Conservation (phyloP, 768 basidiomycete species). For the Cytidiella melzeri region DNA sequence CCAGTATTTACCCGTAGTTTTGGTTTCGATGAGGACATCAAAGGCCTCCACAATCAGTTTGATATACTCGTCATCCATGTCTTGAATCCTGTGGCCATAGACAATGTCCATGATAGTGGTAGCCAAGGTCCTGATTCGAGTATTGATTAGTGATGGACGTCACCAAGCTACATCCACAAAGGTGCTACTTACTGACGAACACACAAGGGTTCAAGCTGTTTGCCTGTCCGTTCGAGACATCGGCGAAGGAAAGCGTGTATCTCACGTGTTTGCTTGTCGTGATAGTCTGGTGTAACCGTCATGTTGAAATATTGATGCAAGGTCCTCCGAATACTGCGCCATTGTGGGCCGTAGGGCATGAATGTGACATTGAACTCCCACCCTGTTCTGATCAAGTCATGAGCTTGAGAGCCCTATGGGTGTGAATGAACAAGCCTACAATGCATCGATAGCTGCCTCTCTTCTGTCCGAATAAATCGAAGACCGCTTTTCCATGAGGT, state of each 20-base stretch:
- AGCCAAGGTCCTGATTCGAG: constrained; percentile 1
- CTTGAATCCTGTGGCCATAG: constrained; percentile 2
- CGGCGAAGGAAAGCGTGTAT: neutral
- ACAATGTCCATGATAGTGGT: constrained; percentile 4
- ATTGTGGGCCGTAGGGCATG: neutral
- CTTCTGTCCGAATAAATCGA: constrained; percentile 33
- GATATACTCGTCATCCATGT: constrained; percentile 5
- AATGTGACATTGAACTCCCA: neutral
- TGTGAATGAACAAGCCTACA: neutral
- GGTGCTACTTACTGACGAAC: neutral
- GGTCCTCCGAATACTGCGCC: constrained; percentile 1
- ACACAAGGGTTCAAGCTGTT: neutral
- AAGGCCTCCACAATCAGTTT: constrained; percentile 1
- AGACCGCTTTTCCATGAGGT: constrained; percentile 37
- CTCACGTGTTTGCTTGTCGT: neutral
- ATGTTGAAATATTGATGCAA: constrained; percentile 9
- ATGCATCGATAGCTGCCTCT: neutral
- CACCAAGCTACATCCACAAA: neutral
- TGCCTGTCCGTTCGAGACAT: neutral
- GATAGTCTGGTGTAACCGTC: neutral
- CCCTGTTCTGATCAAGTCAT: neutral
- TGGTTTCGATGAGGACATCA: neutral
- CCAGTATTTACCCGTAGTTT: constrained; percentile 4
- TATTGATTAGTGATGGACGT: neutral
- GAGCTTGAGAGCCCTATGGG: neutral